Evolutionary conservation across 2,329 filamentous ascomycete species (phyloP).

Genomic region (Nigrospora oryzae): DNA sequence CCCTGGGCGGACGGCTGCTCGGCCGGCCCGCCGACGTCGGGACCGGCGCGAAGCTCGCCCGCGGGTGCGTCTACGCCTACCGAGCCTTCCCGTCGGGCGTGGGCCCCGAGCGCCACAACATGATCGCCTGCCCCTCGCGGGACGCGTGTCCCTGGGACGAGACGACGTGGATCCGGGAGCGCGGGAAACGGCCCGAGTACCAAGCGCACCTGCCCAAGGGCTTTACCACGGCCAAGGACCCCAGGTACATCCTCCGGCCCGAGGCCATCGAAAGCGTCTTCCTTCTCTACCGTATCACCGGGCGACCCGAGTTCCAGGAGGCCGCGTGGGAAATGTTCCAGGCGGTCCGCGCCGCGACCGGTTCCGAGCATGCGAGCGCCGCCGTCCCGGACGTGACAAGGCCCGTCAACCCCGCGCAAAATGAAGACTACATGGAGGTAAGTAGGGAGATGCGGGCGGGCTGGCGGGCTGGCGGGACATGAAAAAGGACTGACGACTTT

Average conservation of each 20-base stretch:
- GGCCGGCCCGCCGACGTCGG: conserved; percentile 42
- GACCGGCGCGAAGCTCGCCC: conserved; percentile 47
- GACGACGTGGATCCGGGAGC: conserved; percentile 11
- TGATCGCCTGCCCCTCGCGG: conserved; percentile 31
- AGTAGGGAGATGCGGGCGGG: not conserved
- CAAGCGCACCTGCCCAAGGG: conserved; percentile 31
- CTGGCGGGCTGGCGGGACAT: no score
- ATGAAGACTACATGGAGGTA: conserved; percentile 34
- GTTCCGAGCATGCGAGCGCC: conserved; percentile 15
- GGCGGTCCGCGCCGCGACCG: conserved; percentile 15
- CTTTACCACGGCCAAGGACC: conserved; percentile 43
- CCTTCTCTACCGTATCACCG: conserved; percentile 21
- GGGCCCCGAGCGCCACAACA: conserved; percentile 51
- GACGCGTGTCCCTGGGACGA: conserved; percentile 22
- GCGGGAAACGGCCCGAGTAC: conserved; percentile 13
- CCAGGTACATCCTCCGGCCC: conserved; percentile 22
- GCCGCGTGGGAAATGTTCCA: conserved; percentile 22
- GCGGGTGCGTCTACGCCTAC: conserved; percentile 58
- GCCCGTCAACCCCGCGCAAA: conserved; percentile 29
- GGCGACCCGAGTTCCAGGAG: conserved; percentile 15
- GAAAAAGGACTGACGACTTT: not conserved
- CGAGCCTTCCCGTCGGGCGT: conserved; percentile 46
- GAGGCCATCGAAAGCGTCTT: conserved; percentile 25
- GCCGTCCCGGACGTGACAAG: conserved; percentile 29
- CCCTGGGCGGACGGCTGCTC: conserved; percentile 56